Conservation (phyloP, 805 yeast species). For the Kodamaea lidongshanica region DNA sequence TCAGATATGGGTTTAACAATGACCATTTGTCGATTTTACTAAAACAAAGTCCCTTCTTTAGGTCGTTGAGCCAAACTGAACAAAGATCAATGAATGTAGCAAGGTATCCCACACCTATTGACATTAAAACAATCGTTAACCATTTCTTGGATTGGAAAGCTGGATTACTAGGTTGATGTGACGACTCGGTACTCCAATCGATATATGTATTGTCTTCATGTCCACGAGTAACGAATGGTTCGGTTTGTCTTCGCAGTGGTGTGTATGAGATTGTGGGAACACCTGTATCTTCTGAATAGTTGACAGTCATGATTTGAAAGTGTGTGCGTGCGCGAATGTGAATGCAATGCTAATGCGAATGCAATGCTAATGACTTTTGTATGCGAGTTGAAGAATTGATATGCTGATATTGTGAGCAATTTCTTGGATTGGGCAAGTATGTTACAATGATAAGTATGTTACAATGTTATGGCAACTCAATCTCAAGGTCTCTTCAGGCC, state of each 20-base stretch:
- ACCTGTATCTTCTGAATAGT: not conserved
- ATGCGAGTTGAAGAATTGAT: too few relatives aligned
- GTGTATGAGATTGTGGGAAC: not conserved
- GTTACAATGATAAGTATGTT: too few relatives aligned
- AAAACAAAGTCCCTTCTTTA: conserved; percentile 48
- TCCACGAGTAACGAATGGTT: not conserved
- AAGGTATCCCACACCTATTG: conserved; percentile 43
- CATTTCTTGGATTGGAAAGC: conserved; percentile 33
- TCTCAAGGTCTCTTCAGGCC: too few relatives aligned
- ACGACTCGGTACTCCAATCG: conserved; percentile 49
- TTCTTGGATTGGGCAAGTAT: too few relatives aligned
- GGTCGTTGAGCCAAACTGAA: conserved; percentile 46
- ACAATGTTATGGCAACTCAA: too few relatives aligned
- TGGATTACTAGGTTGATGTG: conserved; percentile 10
- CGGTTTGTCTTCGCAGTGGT: conserved; percentile 2
- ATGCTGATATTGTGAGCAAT: too few relatives aligned
- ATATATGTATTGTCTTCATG: conserved; percentile 41
- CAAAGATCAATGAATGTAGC: conserved; percentile 46
- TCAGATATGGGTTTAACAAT: conserved; percentile 35
- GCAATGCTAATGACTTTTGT: too few relatives aligned
- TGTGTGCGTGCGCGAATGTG: not conserved
- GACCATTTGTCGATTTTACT: conserved; percentile 35
- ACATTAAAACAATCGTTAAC: conserved; percentile 40
- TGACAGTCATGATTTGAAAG: not conserved
- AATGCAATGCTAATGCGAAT: too few relatives aligned